Evolutionary conservation across 1,284 basidiomycete genomes (phyloP).

Genomic region (Thelephora terrestris): DNA sequence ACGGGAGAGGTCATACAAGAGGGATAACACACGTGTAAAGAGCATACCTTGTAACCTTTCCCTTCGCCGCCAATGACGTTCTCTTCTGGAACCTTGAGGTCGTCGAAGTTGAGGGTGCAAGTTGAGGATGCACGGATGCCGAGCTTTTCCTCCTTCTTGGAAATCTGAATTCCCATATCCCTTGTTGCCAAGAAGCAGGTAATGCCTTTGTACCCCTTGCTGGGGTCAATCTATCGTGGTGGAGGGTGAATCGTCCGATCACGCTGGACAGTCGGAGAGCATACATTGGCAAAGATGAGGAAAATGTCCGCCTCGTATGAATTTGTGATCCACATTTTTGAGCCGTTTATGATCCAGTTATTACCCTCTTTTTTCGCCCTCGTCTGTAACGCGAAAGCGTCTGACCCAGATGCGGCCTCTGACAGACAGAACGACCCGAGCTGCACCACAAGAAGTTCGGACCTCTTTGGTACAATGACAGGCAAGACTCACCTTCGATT

Average conservation of each 20-base stretch:
- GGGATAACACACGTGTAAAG: background rate
- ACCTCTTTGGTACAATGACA: background rate
- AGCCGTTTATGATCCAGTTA: constrained; percentile 83
- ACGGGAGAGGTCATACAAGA: background rate
- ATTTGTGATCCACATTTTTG: constrained; percentile 99
- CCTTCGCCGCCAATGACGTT: constrained; percentile 93
- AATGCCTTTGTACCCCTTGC: constrained; percentile 98
- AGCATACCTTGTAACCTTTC: constrained; percentile 81
- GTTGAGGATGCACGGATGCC: constrained; percentile 97
- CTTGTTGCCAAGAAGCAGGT: constrained; percentile 95
- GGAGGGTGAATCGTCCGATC: background rate
- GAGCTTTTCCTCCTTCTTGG: constrained; percentile 98
- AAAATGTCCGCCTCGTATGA: constrained; percentile 92
- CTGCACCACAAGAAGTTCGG: constrained; percentile 29
- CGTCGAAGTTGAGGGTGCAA: constrained; percentile 94
- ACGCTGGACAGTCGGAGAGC: constrained; percentile 11
- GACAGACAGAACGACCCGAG: constrained; percentile 96
- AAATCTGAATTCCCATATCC: constrained; percentile 94
- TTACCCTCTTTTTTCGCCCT: constrained; percentile 80
- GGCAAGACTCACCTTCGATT: constrained; percentile 50
- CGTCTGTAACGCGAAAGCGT: constrained; percentile 95
- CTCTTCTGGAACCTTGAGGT: constrained; percentile 84
- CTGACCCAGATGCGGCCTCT: constrained; percentile 88
- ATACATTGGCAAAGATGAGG: constrained; percentile 88
- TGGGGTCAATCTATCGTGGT: constrained; percentile 61